Conservation (phyloP, 1,139 yeast genomes). For the Kodamaea anthophila region DNA sequence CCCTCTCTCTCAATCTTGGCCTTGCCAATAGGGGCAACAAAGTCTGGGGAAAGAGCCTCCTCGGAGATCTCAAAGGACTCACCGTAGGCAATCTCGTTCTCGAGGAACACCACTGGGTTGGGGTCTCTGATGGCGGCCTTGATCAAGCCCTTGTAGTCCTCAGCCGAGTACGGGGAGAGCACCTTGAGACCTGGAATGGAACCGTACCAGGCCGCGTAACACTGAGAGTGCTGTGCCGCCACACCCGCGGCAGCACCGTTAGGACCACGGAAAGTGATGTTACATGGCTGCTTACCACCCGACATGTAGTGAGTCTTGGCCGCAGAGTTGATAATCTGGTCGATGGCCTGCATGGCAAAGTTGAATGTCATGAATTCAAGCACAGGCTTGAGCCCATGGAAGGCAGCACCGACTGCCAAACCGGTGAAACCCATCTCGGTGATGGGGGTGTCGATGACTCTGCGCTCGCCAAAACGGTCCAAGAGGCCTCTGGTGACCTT, state of each 20-base stretch:
- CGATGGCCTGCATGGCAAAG: slow-evolving; percentile 99
- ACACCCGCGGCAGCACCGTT: slow-evolving; percentile 99
- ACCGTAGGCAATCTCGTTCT: slow-evolving; percentile 92
- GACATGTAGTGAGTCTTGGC: slow-evolving; percentile 99
- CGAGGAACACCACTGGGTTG: slow-evolving; percentile 92
- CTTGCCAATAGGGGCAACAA: slow-evolving; percentile 86
- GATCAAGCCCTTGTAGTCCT: slow-evolving; percentile 91
- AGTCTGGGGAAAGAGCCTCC: slow-evolving; percentile 84
- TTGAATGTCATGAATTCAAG: slow-evolving; percentile 99
- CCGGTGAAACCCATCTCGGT: slow-evolving; percentile 99
- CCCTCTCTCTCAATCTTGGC: slow-evolving; percentile 95
- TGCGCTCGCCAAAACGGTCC: slow-evolving; percentile 95
- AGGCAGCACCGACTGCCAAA: slow-evolving; percentile 93
- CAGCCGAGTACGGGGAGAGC: slow-evolving; percentile 89
- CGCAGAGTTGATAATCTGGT: slow-evolving; percentile 95
- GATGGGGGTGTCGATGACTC: slow-evolving; percentile 96
- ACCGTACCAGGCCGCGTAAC: slow-evolving; percentile 97
- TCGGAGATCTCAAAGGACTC: slow-evolving; percentile 86
- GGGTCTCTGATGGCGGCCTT: slow-evolving; percentile 98
- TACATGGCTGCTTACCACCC: slow-evolving; percentile 97
- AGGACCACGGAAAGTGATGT: slow-evolving; percentile 97
- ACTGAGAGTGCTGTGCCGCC: slow-evolving; percentile 98
- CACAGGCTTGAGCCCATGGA: slow-evolving; percentile 94
- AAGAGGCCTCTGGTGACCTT: slow-evolving; percentile 92
- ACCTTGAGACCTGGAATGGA: slow-evolving; percentile 97